Base-by-base conservation (phyloP, 192 early-diverging fungal genomes). In the Entomortierella lignicola region DNA sequence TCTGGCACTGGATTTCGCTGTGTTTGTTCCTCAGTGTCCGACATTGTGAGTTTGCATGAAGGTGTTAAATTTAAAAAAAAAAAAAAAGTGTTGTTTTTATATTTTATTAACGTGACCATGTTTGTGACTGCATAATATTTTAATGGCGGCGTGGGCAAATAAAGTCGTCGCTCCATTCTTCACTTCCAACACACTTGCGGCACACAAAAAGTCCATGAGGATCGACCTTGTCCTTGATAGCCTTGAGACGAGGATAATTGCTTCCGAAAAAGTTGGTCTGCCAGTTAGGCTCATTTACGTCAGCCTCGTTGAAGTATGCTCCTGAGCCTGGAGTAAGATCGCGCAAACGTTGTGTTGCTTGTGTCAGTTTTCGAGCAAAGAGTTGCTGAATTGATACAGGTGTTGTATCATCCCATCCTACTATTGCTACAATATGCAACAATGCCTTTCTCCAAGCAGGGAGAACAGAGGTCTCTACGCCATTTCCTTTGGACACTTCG, bases 231-330 rank as follows among this genome's bases (percentile, higher is more conserved):
- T 86, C 25, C 56, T 89, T 86, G 34, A 90, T 74, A 20, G 56
- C 11, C 20, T 59, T 11, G 42, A 89, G 66, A 15, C 71, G 58
- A 10, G 57, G 42, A 68, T 87, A 89, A 56, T 89, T 72, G 20
- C 34, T 23, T 34, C 88, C 88, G 51, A 74, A 89, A 61, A 85
- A 89, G 1, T 56, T 52, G 6, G 61, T 32, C 47, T 83, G 60
- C 85, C 82, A 88, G 50, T 85, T 59, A 5, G 72, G 68, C 43
- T 89, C 81, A 13, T 66, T 48, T 5, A 56, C 21, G 48, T 86
- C 82, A 12, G 85, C 86, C 44, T 89, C 87, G 52, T 83, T 89
- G 25, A 68, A 31, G 52, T 89, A 89, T 1, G 81, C 61, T 8
- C 82, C 86, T 0, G 58, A 54, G n/a, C 77, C 84, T 4, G 83